Percentiles rank a stretch among this genome's conserved stretches.
phyloP scores from a whole-genome alignment of 2,329 filamentous ascomycete genomes.

The Pseudomassariella vexata region DNA sequence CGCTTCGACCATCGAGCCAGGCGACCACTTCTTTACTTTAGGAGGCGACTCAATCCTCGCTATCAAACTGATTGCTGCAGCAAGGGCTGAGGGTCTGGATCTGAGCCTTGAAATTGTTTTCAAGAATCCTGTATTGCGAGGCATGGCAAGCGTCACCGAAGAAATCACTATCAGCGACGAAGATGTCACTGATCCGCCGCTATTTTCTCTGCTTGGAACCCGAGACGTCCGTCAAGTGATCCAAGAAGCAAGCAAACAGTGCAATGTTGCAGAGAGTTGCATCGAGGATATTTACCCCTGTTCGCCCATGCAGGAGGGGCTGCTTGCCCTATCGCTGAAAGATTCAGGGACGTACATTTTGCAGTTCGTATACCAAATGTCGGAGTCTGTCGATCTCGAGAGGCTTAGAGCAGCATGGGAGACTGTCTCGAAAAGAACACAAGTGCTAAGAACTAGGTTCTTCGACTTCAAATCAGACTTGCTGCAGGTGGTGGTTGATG shows the following conservation, averaged over 20 bases:
- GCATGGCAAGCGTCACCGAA: not conserved
- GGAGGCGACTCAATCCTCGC: slow-evolving; percentile 7
- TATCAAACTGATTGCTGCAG: slow-evolving; percentile 4
- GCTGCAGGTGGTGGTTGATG: not conserved
- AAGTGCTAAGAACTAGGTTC: not conserved
- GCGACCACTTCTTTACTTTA: slow-evolving; percentile 5
- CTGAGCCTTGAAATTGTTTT: slow-evolving; percentile 2
- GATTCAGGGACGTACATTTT: not conserved
- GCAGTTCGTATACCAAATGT: not conserved
- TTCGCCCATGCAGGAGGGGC: slow-evolving; percentile 1
- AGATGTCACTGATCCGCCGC: not conserved
- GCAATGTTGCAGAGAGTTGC: not conserved
- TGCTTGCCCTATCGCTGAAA: not conserved
- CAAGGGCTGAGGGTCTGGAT: not conserved
- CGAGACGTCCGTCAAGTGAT: not conserved
- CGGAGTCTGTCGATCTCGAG: not conserved
- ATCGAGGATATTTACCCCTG: slow-evolving; percentile 4
- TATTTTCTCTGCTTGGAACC: not conserved
- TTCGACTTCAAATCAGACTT: not conserved
- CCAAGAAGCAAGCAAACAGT: slow-evolving; percentile 1
- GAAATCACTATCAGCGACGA: not conserved
- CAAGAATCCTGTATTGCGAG: slow-evolving; percentile 1
- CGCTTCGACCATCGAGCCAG: not conserved
- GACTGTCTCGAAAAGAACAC: not conserved
- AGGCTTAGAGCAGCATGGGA: not conserved